Percentiles rank a stretch among this genome's conserved stretches.
phyloP scores from a whole-genome alignment of 129 eudicot species.

The Gnaphalium uliginosum region DNA sequence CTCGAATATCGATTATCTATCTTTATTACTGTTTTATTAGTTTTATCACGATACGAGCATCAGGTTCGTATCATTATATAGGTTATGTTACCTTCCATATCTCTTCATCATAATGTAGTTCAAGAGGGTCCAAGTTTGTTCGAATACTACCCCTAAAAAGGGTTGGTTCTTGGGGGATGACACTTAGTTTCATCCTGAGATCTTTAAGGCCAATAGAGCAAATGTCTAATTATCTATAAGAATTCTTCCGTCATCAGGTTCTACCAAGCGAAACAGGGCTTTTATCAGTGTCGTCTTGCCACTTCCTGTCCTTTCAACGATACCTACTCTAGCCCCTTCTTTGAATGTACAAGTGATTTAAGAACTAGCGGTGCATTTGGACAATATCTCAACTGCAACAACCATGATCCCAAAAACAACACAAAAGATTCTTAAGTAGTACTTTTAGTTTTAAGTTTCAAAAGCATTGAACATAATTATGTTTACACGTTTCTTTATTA shows the following conservation, averaged over 20 bases:
- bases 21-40: no score
- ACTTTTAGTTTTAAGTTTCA: not conserved
- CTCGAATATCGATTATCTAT: no score
- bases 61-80: no score
- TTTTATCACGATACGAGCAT: no score
- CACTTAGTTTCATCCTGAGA: constrained; percentile 69
- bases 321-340: constrained; percentile 79
- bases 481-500: not conserved
- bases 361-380: constrained; percentile 79
- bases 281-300: constrained; percentile 85
- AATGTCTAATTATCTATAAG: constrained; percentile 64
- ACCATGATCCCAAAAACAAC: not conserved
- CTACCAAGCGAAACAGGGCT: constrained; percentile 74
- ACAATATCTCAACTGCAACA: constrained; percentile 72
- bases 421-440: not conserved
- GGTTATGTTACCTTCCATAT: constrained; percentile 63
- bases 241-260: constrained; percentile 60
- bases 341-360: constrained; percentile 71
- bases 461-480: not conserved
- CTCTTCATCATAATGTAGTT: constrained; percentile 62
- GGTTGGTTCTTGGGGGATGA: constrained; percentile 91
- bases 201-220: constrained; percentile 75
- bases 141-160: constrained; percentile 70
- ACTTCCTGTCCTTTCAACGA: constrained; percentile 91
- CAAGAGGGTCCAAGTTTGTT: constrained; percentile 72